Evolutionary conservation across 441 rosid species (phyloP), one percentile per base, ranked within the genome.

Genomic region (Euphorbia neoarborescens): DNA sequence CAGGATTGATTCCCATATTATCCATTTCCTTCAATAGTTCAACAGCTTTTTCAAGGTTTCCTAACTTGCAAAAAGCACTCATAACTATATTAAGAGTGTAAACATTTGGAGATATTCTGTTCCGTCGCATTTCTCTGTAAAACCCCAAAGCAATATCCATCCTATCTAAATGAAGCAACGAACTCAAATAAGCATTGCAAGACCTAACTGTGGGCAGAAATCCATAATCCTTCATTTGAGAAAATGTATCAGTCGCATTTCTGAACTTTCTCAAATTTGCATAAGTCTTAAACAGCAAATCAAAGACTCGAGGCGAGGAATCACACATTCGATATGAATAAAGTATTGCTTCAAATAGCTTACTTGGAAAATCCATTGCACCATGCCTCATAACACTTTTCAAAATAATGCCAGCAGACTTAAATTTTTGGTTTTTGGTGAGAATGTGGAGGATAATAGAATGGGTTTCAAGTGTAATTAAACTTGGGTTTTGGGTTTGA

Each of bases 141-240:
- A 90, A 87, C n/a, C 69, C 58, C 66, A 90, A 72, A 17, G 83
- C 90, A 60, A 92, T 76, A 34, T 92, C 98, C 35, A 59, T 82
- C 71, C 96, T 83, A 50, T 78, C 60, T 72, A 75, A 79, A 76
- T 62, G 73, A 32, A 92, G 87, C 70, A 83, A 50, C 0, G 93
- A 85, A 64, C 95, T 87, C 83, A 92, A 56, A 79, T 78, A 92
- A 20, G 90, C 89, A 66, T 92, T 92, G 80, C 96, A 90, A 24
- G 96, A 90, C 76, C 89, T 87, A 34, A 87, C 74, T 7, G 74
- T 81, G 0, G 96, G 96, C 40, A 87, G 67, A 66, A 88, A 81
- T 3, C 96, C 96, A 28, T 86, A 89, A 46, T 73, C 88, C 79
- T 75, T 90, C 93, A 92, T 92, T 65, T 66, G 77, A 54, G 24